phyloP scores from a whole-genome alignment of 495 filamentous ascomycete genomes.

The Neurospora sp. region DNA sequence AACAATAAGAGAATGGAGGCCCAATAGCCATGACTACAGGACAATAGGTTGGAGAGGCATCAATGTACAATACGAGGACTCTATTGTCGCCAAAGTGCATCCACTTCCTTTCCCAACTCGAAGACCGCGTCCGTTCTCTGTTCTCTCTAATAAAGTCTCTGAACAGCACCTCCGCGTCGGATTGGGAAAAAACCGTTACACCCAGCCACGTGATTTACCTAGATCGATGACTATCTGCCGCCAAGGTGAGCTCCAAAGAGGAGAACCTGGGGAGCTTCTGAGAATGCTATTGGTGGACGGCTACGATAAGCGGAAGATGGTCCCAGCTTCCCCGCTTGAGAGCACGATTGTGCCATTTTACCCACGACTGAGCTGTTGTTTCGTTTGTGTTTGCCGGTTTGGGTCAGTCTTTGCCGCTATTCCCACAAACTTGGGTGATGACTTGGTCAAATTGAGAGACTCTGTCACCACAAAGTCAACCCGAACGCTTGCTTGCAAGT shows the following conservation, averaged over 20 bases:
- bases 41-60: slow-evolving; percentile 8
- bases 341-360: not conserved
- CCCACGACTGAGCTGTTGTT: not conserved
- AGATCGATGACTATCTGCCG: not conserved
- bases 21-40: not conserved
- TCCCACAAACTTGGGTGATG: not conserved
- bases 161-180: not conserved
- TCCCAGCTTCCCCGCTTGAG: not conserved
- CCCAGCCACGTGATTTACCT: slow-evolving; percentile 20
- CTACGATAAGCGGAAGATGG: not conserved
- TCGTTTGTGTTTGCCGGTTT: not conserved
- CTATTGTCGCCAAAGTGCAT: slow-evolving; percentile 13
- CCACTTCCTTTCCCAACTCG: not conserved
- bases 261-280: not conserved
- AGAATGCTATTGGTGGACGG: not conserved
- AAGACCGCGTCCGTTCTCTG: slow-evolving; percentile 15
- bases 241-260: not conserved
- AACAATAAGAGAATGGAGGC: not conserved
- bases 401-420: not conserved
- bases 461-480: no score
- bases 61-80: slow-evolving; percentile 23
- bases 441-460: not conserved
- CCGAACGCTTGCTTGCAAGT: no score
- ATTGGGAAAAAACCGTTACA: slow-evolving; percentile 3
- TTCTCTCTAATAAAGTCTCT: not conserved